A percentile compares a stretch with the other conserved stretches of the same genome.
Conservation (phyloP, 768 basidiomycete genomes). For the Boletus patriciae region DNA sequence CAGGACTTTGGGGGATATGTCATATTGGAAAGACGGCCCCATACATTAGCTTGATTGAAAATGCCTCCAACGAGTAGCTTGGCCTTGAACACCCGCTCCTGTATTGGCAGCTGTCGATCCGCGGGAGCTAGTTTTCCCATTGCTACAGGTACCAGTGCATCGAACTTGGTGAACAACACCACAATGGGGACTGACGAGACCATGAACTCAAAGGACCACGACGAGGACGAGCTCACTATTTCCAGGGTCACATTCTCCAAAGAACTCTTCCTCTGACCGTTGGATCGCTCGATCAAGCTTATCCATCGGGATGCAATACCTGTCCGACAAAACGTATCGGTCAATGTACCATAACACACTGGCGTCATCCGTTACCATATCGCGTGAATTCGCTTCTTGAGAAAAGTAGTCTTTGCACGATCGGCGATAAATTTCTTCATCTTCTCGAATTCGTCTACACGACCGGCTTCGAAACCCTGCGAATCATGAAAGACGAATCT, state of each 20-base stretch:
- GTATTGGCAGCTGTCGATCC: neutral
- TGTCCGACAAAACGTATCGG: neutral
- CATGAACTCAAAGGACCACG: neutral
- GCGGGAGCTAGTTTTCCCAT: neutral
- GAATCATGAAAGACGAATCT: slow-evolving; percentile 8
- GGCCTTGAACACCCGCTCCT: neutral
- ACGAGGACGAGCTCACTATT: too few relatives aligned
- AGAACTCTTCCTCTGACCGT: too few relatives aligned
- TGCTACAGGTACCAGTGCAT: neutral
- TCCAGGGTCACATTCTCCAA: too few relatives aligned
- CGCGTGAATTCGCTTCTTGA: too few relatives aligned
- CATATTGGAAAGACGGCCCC: too few relatives aligned
- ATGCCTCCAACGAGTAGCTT: neutral
- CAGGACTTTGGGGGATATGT: too few relatives aligned
- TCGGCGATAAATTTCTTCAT: too few relatives aligned
- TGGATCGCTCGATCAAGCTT: neutral
- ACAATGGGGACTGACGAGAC: neutral
- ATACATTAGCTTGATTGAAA: too few relatives aligned
- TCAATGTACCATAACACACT: neutral
- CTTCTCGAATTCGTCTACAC: too few relatives aligned
- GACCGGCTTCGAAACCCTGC: too few relatives aligned
- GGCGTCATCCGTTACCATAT: too few relatives aligned
- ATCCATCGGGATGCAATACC: slow-evolving; percentile 12
- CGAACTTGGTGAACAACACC: slow-evolving; percentile 5
- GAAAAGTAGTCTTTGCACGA: too few relatives aligned